Evolutionary conservation across 2,329 filamentous ascomycete genomes (phyloP).

Genomic region (Raffaelea arxii): DNA sequence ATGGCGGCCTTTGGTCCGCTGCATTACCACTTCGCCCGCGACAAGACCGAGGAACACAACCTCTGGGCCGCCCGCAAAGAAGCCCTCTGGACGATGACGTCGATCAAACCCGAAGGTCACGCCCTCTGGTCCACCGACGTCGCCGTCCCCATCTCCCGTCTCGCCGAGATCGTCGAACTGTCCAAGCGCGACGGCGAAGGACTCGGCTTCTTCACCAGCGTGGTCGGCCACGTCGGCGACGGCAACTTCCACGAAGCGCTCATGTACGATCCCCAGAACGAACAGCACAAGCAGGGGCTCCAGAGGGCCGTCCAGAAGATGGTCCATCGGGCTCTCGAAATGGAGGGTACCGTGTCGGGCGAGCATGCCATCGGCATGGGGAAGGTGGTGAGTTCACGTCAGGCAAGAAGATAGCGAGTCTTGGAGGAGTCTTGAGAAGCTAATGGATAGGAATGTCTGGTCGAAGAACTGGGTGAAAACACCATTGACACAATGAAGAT

Average conservation of each 20-base stretch:
- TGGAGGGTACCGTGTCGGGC: constrained; percentile 50
- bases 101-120: constrained; percentile 38
- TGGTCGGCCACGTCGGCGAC: constrained; percentile 59
- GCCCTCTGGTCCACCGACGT: constrained; percentile 59
- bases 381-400: background rate
- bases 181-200: constrained; percentile 52
- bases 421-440: no score
- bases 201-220: constrained; percentile 46
- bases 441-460: background rate
- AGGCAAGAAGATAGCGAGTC: background rate
- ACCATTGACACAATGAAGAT: background rate
- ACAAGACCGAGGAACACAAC: background rate
- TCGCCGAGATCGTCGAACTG: constrained; percentile 46
- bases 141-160: constrained; percentile 51
- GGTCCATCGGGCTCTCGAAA: constrained; percentile 55
- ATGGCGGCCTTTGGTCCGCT: background rate
- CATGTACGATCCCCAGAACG: constrained; percentile 37
- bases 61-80: constrained; percentile 48
- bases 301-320: constrained; percentile 51
- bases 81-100: constrained; percentile 45
- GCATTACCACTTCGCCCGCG: background rate
- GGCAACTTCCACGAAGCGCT: constrained; percentile 51
- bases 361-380: background rate
- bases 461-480: background rate
- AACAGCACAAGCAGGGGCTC: constrained; percentile 27